Percentiles rank a stretch among this genome's conserved stretches.
These are phyloP conservation scores for Camellia japonica DNA, from an alignment of 148 eudicot genomes.

Conservation along the genomic window DNA sequence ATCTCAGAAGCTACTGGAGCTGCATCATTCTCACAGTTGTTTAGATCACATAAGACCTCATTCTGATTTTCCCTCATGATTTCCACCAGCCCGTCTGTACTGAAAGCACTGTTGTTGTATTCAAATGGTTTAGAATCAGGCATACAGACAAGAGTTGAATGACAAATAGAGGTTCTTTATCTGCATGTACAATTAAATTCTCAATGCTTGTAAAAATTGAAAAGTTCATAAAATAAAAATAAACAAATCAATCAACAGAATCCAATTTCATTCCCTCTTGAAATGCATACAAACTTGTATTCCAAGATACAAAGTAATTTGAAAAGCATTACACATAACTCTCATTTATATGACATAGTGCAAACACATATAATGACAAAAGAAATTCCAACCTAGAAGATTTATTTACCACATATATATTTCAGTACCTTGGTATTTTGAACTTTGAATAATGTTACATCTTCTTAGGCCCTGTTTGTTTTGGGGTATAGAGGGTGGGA, in stretches of 20 bases:
- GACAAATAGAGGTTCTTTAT: slow-evolving; percentile 15
- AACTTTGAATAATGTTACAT: background rate
- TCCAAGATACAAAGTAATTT: background rate
- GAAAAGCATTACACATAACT: background rate
- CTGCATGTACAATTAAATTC: background rate
- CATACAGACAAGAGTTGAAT: slow-evolving; percentile 5
- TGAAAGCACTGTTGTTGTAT: slow-evolving; percentile 24
- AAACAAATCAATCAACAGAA: too few relatives aligned
- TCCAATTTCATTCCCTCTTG: background rate
- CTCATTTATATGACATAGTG: background rate
- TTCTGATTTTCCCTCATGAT: slow-evolving; percentile 36
- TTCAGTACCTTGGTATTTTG: background rate
- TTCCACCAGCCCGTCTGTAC: slow-evolving; percentile 20
- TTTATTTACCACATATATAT: background rate
- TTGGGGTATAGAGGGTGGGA: too few relatives aligned
- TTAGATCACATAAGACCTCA: slow-evolving; percentile 31
- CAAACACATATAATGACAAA: background rate
- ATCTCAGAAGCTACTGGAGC: slow-evolving; percentile 41
- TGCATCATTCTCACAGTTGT: slow-evolving; percentile 32
- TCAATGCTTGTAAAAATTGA: background rate
- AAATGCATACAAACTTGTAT: background rate
- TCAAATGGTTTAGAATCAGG: slow-evolving; percentile 22
- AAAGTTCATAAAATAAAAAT: background rate
- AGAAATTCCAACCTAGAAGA: background rate
- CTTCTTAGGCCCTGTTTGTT: too few relatives aligned